Conservation (phyloP, 768 basidiomycete genomes). For the Psilocybe cubensis region DNA sequence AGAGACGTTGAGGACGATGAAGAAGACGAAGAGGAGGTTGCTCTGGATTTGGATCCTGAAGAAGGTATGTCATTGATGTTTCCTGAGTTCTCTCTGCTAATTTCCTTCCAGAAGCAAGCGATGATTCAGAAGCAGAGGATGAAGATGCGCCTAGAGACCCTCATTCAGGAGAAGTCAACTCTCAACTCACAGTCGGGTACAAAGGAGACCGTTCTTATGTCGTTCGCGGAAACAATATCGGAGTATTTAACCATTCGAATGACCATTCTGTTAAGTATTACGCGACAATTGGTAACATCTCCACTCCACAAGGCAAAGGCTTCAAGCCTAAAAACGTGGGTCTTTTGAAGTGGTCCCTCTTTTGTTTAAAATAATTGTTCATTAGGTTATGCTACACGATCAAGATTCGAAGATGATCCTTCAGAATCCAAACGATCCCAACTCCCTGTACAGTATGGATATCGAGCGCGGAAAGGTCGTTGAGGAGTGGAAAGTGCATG, state of each 20-base stretch:
- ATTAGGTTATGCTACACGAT: constrained; percentile 94
- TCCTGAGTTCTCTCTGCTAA: not conserved
- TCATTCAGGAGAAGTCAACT: constrained; percentile 71
- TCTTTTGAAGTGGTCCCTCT: constrained; percentile 4
- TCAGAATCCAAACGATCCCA: constrained; percentile 80
- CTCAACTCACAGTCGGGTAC: constrained; percentile 92
- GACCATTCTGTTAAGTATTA: constrained; percentile 80
- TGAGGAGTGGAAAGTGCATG: constrained; percentile 99
- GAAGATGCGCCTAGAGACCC: constrained; percentile 44
- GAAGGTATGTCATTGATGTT: constrained; percentile 46
- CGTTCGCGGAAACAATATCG: constrained; percentile 89
- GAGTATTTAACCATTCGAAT: constrained; percentile 80
- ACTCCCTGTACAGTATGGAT: constrained; percentile 89
- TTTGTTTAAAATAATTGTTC: not conserved
- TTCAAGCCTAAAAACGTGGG: constrained; percentile 87
- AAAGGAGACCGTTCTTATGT: constrained; percentile 95
- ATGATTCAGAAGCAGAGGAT: constrained; percentile 44
- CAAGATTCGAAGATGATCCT: constrained; percentile 96
- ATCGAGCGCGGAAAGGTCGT: constrained; percentile 94
- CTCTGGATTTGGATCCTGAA: constrained; percentile 64
- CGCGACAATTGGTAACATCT: constrained; percentile 84
- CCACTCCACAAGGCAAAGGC: constrained; percentile 76
- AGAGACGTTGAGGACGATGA: constrained; percentile 73
- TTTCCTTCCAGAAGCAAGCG: constrained; percentile 38
- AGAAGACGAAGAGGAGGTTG: constrained; percentile 79